Base-by-base conservation (phyloP, 2,329 filamentous ascomycete genomes). In the Cladobotryum protrusum region DNA sequence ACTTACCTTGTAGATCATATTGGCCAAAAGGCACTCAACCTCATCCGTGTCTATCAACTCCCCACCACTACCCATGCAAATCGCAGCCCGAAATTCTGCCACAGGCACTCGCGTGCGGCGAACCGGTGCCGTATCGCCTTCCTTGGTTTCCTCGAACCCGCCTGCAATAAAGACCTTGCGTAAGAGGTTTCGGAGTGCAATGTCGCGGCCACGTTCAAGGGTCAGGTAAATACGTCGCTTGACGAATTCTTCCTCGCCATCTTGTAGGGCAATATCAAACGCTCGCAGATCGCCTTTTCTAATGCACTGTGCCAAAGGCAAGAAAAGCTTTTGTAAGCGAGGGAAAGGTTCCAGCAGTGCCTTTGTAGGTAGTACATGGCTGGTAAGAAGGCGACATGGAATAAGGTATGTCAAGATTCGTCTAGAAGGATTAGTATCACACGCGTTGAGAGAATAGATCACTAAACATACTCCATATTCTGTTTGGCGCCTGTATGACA, bases 1-100 rank as follows among this genome's bases (percentile, higher is more conserved):
- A 60, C 70, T 58, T 69, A 95, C 92, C 82, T 97, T 99, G 75
- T 97, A 99, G 54, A 99, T 96, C 80, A 96, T 88, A 65, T 96
- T 97, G 24, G 93, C 89, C 61, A 99, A 65, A 60, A 96, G 72
- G 67, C 93, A 99, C 68, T 99, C 95, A 4, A 97, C 91, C 68
- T 99, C 93, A 63, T 99, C 95, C 32, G 80, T 77, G 59, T 96
- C 93, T 33, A 95, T 74, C 33, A 75, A 71, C 63, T 87, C 76
- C 49, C 77, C 75, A 45, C 78, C 76, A 57, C 80, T 84, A 47
- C 83, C 85, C 59, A 96, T 77, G 62, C 84, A 84, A 52, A 97
- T 80, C 7, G 89, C 95, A 6, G 89, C 87, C 19, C 82, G 83
- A 60, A 99, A 97, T 59, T 97, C 89, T 12, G 79, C 76, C 13